These are phyloP conservation scores for Lipomyces kockii DNA, from an alignment of 805 yeast species.

Conservation along the genomic window DNA sequence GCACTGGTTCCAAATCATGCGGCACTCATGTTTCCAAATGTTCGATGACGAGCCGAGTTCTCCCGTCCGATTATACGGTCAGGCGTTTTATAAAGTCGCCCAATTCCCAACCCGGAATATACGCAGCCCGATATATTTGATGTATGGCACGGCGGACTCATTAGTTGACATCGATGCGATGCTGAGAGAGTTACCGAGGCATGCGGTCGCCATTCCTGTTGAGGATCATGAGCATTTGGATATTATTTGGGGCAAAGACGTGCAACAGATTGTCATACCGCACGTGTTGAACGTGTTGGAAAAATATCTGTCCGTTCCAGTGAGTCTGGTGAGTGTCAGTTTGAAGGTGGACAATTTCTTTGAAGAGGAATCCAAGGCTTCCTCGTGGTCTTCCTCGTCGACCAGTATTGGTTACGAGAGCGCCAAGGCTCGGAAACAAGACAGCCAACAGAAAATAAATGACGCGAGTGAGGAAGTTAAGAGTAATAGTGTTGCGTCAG, in stretches of 20 bases:
- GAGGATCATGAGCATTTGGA: constrained; percentile 86
- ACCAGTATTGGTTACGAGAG: neutral
- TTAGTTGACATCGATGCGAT: constrained; percentile 84
- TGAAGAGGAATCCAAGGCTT: neutral
- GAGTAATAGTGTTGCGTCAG: no score
- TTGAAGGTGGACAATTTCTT: neutral
- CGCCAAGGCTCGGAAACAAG: neutral
- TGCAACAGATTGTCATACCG: constrained; percentile 53
- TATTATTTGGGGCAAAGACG: constrained; percentile 82
- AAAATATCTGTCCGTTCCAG: neutral
- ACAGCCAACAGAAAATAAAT: neutral
- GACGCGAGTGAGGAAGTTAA: neutral
- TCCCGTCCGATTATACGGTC: constrained; percentile 42
- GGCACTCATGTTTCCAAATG: constrained; percentile 81
- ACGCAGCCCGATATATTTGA: constrained; percentile 70
- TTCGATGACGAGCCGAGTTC: constrained; percentile 63
- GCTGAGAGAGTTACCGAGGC: constrained; percentile 65
- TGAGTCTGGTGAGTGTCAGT: neutral
- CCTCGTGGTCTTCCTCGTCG: neutral
- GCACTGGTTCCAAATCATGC: constrained; percentile 94
- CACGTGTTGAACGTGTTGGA: constrained; percentile 28
- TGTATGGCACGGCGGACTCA: constrained; percentile 82
- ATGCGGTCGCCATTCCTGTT: constrained; percentile 56
- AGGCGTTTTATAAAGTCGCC: constrained; percentile 54
- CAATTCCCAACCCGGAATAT: constrained; percentile 71